Evolutionary conservation across 2,329 filamentous ascomycete species (phyloP).

Genomic region (Cytospora chrysosperma): DNA sequence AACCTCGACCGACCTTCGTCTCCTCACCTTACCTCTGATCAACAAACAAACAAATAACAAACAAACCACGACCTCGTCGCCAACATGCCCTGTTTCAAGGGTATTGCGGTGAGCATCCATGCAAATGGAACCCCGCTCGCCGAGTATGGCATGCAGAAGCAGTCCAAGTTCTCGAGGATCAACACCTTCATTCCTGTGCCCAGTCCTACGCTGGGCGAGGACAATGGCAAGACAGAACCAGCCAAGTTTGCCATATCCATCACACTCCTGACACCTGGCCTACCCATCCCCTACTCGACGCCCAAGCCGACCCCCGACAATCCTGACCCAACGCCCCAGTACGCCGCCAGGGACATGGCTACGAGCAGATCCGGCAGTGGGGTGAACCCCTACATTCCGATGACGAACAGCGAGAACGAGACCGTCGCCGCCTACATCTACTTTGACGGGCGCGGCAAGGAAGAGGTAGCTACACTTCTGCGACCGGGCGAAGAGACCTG

Average conservation of each 20-base stretch:
- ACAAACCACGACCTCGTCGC: slow-evolving; percentile 17
- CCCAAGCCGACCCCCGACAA: slow-evolving; percentile 76
- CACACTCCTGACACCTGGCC: slow-evolving; percentile 83
- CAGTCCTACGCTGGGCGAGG: slow-evolving; percentile 72
- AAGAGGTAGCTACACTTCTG: slow-evolving; percentile 92
- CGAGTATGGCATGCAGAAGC: slow-evolving; percentile 93
- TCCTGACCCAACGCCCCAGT: slow-evolving; percentile 77
- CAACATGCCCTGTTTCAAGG: slow-evolving; percentile 94
- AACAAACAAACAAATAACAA: neutral
- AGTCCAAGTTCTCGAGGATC: slow-evolving; percentile 87
- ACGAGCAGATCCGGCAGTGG: slow-evolving; percentile 49
- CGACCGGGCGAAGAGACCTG: slow-evolving; percentile 95
- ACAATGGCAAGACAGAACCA: slow-evolving; percentile 78
- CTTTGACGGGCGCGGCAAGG: slow-evolving; percentile 92
- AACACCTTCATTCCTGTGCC: slow-evolving; percentile 97
- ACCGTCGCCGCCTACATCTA: slow-evolving; percentile 99
- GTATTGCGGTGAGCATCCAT: slow-evolving; percentile 97
- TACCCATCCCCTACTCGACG: slow-evolving; percentile 89
- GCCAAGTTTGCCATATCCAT: slow-evolving; percentile 98
- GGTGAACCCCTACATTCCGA: slow-evolving; percentile 84
- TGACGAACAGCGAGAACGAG: slow-evolving; percentile 91
- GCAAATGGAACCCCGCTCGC: slow-evolving; percentile 75
- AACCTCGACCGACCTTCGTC: neutral
- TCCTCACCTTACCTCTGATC: neutral
- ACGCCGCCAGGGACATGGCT: slow-evolving; percentile 70